phyloP scores from a whole-genome alignment of 352 stramenopile species.

The Phytophthora rubi region DNA sequence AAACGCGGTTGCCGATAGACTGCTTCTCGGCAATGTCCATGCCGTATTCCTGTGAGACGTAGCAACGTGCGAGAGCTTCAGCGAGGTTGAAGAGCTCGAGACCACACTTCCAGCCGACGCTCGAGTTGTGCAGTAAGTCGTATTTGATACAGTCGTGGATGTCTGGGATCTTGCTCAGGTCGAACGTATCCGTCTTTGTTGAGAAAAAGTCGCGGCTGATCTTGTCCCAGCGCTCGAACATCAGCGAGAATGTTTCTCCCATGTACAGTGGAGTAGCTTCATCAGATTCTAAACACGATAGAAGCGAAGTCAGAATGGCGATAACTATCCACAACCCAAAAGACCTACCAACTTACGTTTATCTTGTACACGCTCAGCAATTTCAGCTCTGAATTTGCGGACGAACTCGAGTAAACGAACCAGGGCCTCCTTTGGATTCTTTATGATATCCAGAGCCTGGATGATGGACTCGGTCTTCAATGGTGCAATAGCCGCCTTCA shows the following conservation, averaged over 20 bases:
- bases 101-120: conserved; percentile 88
- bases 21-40: conserved; percentile 94
- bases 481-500: conserved; percentile 69
- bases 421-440: conserved; percentile 84
- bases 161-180: conserved; percentile 97
- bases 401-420: conserved; percentile 79
- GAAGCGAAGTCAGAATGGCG: neutral
- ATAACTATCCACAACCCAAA: neutral
- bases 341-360: conserved; percentile 52
- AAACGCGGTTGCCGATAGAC: conserved; percentile 96
- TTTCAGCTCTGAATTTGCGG: conserved; percentile 76
- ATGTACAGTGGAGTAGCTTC: conserved; percentile 93
- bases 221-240: conserved; percentile 95
- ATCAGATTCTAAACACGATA: conserved; percentile 56
- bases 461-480: conserved; percentile 82
- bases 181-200: conserved; percentile 88
- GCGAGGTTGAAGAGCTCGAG: conserved; percentile 94
- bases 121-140: conserved; percentile 97
- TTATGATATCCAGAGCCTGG: conserved; percentile 76
- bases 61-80: conserved; percentile 95
- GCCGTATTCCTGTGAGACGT: conserved; percentile 97
- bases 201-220: conserved; percentile 96
- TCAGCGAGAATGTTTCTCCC: conserved; percentile 95
- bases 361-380: conserved; percentile 70
- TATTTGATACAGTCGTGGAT: conserved; percentile 99